Evolutionary conservation across 345 rosid genomes (phyloP).

Genomic region (Aegle marmelos): DNA sequence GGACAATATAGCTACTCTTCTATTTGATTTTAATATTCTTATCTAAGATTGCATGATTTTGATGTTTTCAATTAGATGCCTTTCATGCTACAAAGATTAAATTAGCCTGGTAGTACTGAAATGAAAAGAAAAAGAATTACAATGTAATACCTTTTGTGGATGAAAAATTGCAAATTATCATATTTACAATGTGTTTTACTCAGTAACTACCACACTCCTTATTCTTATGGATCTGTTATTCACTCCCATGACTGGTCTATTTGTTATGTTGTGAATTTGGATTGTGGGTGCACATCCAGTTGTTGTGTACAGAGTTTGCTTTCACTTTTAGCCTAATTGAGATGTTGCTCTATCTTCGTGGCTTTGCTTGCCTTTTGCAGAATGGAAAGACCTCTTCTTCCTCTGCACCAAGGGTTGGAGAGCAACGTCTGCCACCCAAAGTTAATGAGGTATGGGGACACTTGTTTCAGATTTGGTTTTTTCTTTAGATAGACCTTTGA

Average conservation of each 20-base stretch:
- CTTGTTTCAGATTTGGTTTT: background rate
- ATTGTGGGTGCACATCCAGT: background rate
- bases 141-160: background rate
- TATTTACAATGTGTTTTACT: background rate
- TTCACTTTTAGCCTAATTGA: background rate
- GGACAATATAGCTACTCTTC: background rate
- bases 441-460: slow-evolving; percentile 46
- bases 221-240: background rate
- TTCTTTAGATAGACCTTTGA: background rate
- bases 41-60: background rate
- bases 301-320: background rate
- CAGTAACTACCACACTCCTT: background rate
- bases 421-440: slow-evolving; percentile 28
- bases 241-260: background rate
- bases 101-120: background rate
- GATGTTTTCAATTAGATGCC: background rate
- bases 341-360: background rate
- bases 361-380: slow-evolving; percentile 38
- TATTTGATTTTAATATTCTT: background rate
- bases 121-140: background rate
- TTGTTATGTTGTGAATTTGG: background rate
- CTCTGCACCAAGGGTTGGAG: slow-evolving; percentile 38
- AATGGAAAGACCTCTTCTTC: slow-evolving; percentile 47
- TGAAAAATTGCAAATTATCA: background rate
- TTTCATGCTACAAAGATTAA: background rate